phyloP scores from a whole-genome alignment of 495 filamentous ascomycete genomes.

The Penicillium fimorum region DNA sequence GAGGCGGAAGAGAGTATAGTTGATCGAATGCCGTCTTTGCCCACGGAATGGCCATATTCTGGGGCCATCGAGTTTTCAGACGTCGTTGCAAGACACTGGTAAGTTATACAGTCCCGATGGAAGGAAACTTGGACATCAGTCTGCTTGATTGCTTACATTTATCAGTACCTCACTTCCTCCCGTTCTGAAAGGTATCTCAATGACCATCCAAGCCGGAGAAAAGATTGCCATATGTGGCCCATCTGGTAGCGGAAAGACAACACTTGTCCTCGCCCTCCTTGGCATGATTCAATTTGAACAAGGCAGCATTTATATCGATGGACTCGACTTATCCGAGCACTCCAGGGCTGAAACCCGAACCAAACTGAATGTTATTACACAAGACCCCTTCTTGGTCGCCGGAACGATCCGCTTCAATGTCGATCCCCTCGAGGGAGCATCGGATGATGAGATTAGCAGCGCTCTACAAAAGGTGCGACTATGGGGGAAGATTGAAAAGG shows the following conservation, averaged over 20 bases:
- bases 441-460: conserved; percentile 31
- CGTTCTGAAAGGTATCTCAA: conserved; percentile 22
- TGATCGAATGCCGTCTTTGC: too few relatives aligned
- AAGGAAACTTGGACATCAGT: background rate
- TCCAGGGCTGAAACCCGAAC: conserved; percentile 31
- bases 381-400: conserved; percentile 53
- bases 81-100: too few relatives aligned
- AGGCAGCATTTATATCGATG: conserved; percentile 41
- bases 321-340: conserved; percentile 37
- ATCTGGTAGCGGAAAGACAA: conserved; percentile 44
- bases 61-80: too few relatives aligned
- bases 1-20: conserved; percentile 28
- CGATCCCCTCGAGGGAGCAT: conserved; percentile 32
- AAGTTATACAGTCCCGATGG: too few relatives aligned
- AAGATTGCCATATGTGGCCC: conserved; percentile 35
- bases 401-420: conserved; percentile 48
- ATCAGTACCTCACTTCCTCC: conserved; percentile 6
- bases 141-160: background rate
- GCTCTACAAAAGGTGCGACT: conserved; percentile 32
- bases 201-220: conserved; percentile 27
- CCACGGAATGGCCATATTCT: too few relatives aligned
- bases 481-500: conserved; percentile 34
- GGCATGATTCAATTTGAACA: conserved; percentile 37
- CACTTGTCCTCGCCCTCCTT: conserved; percentile 43
- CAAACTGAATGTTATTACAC: conserved; percentile 44